Base-by-base conservation (phyloP, 352 stramenopile species). In the Phytopythium aichiense region DNA sequence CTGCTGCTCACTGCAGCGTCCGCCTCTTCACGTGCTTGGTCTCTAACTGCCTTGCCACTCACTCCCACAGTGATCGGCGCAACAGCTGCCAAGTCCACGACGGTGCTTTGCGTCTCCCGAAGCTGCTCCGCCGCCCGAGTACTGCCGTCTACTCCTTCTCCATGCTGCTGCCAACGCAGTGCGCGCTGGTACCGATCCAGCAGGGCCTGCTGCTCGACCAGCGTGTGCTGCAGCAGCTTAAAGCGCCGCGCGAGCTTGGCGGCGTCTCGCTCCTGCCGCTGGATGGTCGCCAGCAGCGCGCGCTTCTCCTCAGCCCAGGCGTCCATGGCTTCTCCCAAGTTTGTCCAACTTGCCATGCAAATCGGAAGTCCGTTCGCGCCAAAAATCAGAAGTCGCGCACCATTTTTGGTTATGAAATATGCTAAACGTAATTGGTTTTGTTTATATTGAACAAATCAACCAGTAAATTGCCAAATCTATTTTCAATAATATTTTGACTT, bases 131-230 rank as follows among this genome's bases (percentile, higher is more conserved):
- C 45, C 22, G 45, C 8, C 22, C 1, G 45, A 18, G 18, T 25
- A 0, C 18, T 8, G 4, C 12, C 18, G 30, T 7, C 33, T 5
- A 3, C 35, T 8, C 7, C 49, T 16, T 40, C 23, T 31, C 11
- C 16, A 22, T 30, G 6, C 52, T 31, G 30, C 20, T 23, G 30
- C n/a, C 16, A n/a, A 7, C 43, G 31, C 13, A 94, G 56, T 35
- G 68, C 74, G 40, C 65, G 60, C 52, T 94, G 78, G 56, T 92
- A 91, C 22, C 69, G 74, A 48, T 94, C 78, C 22, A 94, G 52
- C 60, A 92, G 54, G n/a, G 74, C 68, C 64, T 94, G 85, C 58
- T 94, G 85, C 60, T 87, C 68, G 37, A 76, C 71, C 13, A 92
- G 61, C 40, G 80, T 83, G 50, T 69, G 64, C 58, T 94, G 79